Evolutionary conservation across 176 grass and related monocot species (phyloP).

Genomic region (Aegilops umbellulata): DNA sequence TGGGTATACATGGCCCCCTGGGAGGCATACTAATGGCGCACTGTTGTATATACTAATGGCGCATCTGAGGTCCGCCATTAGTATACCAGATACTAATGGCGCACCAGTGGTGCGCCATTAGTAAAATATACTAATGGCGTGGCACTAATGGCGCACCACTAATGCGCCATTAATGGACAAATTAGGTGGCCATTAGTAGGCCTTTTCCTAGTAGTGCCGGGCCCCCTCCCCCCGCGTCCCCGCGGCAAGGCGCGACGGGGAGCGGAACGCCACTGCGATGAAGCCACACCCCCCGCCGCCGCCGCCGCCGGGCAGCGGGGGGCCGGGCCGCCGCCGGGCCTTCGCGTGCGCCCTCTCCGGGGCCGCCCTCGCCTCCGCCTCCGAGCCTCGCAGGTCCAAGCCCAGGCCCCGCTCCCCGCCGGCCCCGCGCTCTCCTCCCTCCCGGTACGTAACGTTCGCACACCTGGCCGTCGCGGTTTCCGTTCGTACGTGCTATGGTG

Average conservation of each 20-base stretch:
- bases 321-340: constrained; percentile 25
- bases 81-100: too few species aligned
- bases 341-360: constrained; percentile 53
- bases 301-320: neutral
- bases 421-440: constrained; percentile 48
- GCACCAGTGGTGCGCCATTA: too few species aligned
- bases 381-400: neutral
- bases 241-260: neutral
- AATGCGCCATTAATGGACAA: too few species aligned
- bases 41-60: too few species aligned
- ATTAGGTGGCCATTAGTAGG: too few species aligned
- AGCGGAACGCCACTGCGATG: constrained; percentile 16
- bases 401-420: constrained; percentile 13
- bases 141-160: too few species aligned
- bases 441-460: constrained; percentile 36
- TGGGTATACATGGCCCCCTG: too few species aligned
- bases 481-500: neutral
- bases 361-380: constrained; percentile 1
- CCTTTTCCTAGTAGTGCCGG: too few species aligned
- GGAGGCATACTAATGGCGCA: too few species aligned
- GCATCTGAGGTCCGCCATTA: too few species aligned
- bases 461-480: neutral
- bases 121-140: too few species aligned
- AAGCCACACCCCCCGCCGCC: constrained; percentile 16
- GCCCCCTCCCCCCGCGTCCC: neutral